Percentiles rank a stretch among this genome's conserved stretches.
Evolutionary conservation across 164 flowering plant species (phyloP).

Genomic region (Umbilicus rupestris): DNA sequence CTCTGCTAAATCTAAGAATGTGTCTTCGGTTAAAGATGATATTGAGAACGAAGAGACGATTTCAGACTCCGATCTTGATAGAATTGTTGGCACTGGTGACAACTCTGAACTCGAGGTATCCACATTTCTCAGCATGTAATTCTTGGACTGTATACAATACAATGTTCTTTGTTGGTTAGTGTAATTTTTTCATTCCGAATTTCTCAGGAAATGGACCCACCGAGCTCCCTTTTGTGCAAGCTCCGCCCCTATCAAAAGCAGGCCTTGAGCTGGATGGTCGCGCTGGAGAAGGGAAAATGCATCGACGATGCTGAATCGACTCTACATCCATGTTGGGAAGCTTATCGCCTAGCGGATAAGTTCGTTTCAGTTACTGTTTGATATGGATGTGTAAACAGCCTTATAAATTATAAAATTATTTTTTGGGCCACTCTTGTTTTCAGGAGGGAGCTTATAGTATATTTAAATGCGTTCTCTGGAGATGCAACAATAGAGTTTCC

Average conservation of each 20-base stretch:
- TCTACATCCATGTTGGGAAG: slow-evolving; percentile 97
- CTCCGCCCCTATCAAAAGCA: slow-evolving; percentile 93
- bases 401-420: background rate
- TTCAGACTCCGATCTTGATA: slow-evolving; percentile 74
- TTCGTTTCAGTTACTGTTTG: slow-evolving; percentile 18
- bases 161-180: slow-evolving; percentile 2
- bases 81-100: slow-evolving; percentile 68
- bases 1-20: slow-evolving; percentile 29
- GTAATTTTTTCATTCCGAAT: background rate
- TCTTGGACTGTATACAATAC: background rate
- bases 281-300: slow-evolving; percentile 61
- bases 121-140: background rate
- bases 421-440: slow-evolving; percentile 14
- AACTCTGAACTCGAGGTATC: slow-evolving; percentile 71
- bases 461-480: slow-evolving; percentile 87
- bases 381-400: slow-evolving; percentile 2
- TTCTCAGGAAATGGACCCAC: slow-evolving; percentile 85
- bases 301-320: slow-evolving; percentile 65
- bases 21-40: slow-evolving; percentile 27
- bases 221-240: slow-evolving; percentile 64
- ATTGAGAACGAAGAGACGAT: slow-evolving; percentile 49
- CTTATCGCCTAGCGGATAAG: slow-evolving; percentile 75
- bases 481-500: slow-evolving; percentile 91
- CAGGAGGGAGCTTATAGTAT: slow-evolving; percentile 72
- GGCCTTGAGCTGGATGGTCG: slow-evolving; percentile 90